phyloP scores from a whole-genome alignment of 225 moss, liverwort and hornwort genomes.

The Pleurozium schreberi region DNA sequence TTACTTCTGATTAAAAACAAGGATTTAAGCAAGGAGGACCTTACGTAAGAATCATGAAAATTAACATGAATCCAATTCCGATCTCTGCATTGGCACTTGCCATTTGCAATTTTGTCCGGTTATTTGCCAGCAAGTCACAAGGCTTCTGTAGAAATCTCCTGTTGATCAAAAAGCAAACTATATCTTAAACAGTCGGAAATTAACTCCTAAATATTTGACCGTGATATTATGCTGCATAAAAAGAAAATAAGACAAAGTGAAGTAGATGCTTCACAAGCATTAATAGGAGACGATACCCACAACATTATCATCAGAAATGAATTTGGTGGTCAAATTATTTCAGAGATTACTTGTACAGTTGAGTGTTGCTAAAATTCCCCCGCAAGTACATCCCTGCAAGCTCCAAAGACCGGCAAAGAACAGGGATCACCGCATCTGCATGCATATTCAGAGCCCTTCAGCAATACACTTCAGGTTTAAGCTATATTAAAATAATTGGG shows the following conservation, averaged over 20 bases:
- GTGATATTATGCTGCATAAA: neutral
- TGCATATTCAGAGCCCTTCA: neutral
- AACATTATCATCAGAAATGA: neutral
- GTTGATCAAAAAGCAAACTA: neutral
- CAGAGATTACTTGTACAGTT: constrained; percentile 61
- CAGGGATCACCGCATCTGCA: constrained; percentile 81
- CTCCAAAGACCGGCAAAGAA: constrained; percentile 76
- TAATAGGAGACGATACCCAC: neutral
- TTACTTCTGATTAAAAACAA: neutral
- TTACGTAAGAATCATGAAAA: constrained; percentile 72
- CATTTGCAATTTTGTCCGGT: constrained; percentile 35
- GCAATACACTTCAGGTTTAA: neutral
- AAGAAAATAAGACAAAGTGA: neutral
- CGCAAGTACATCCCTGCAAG: constrained; percentile 55
- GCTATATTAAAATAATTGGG: neutral
- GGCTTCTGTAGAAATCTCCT: constrained; percentile 63
- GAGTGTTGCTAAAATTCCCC: constrained; percentile 59
- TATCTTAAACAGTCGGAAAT: neutral
- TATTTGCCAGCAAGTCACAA: constrained; percentile 53
- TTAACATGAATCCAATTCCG: constrained; percentile 70
- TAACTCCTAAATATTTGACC: neutral
- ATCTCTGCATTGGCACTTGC: constrained; percentile 72
- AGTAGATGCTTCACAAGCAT: neutral
- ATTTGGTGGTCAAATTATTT: neutral
- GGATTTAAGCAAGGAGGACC: neutral